Percentiles rank a stretch among this genome's conserved stretches.
phyloP scores from a whole-genome alignment of 2,329 filamentous ascomycete species.

The Alternaria rosae region DNA sequence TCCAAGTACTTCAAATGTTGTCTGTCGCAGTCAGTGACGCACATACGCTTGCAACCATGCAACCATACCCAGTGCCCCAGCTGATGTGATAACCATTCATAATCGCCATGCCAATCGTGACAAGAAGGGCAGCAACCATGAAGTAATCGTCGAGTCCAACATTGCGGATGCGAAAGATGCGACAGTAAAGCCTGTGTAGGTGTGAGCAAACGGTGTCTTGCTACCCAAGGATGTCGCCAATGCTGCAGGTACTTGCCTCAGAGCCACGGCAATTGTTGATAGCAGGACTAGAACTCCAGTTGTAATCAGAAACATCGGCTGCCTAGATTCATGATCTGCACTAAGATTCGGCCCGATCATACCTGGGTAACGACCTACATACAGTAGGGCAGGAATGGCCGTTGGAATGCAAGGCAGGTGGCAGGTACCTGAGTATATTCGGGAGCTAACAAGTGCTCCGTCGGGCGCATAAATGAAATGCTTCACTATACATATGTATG shows the following conservation, averaged over 20 bases:
- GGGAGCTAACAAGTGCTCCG: neutral
- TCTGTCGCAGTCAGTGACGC: neutral
- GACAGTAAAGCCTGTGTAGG: neutral
- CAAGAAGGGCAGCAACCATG: neutral
- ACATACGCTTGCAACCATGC: neutral
- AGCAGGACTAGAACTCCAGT: neutral
- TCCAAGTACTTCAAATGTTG: neutral
- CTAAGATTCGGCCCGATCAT: neutral
- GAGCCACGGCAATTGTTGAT: neutral
- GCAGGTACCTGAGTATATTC: neutral
- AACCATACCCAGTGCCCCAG: constrained; percentile 8
- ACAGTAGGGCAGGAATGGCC: neutral
- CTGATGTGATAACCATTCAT: constrained; percentile 7
- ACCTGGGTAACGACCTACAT: neutral
- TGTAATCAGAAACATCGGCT: neutral
- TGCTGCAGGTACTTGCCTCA: neutral
- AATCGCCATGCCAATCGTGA: constrained; percentile 4
- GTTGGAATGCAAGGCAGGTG: neutral
- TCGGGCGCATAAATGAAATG: neutral
- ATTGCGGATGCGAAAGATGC: neutral
- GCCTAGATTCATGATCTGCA: neutral
- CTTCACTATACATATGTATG: neutral
- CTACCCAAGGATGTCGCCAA: neutral
- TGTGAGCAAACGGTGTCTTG: neutral
- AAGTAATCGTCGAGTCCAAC: neutral